phyloP scores from a whole-genome alignment of 1,284 basidiomycete species.

The Moesziomyces sp. region DNA sequence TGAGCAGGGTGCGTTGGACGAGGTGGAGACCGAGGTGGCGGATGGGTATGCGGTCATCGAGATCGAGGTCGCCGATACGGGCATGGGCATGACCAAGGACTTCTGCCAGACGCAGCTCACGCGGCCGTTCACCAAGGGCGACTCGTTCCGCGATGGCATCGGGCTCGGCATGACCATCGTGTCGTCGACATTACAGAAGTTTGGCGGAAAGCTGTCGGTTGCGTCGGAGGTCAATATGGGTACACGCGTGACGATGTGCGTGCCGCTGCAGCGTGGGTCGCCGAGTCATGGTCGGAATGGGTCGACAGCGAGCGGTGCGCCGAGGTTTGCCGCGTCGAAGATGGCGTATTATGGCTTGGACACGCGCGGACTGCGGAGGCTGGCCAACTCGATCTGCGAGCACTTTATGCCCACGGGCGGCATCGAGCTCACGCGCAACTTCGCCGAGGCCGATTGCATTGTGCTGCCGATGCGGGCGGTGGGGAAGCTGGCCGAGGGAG shows the following conservation, averaged over 20 bases:
- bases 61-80: constrained; percentile 42
- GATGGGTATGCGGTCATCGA: constrained; percentile 30
- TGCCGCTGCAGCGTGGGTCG: constrained; percentile 25
- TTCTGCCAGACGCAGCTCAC: constrained; percentile 44
- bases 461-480: constrained; percentile 24
- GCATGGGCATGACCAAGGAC: constrained; percentile 48
- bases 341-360: constrained; percentile 34
- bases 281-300: constrained; percentile 11
- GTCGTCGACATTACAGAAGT: constrained; percentile 43
- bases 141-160: constrained; percentile 52
- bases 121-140: constrained; percentile 52
- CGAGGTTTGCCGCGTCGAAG: constrained; percentile 21
- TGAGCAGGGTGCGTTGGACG: constrained; percentile 17
- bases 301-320: background rate
- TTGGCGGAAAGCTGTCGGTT: constrained; percentile 48
- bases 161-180: constrained; percentile 58
- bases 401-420: constrained; percentile 27
- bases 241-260: constrained; percentile 45
- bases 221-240: constrained; percentile 46
- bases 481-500: constrained; percentile 14
- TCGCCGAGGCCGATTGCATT: constrained; percentile 39
- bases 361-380: constrained; percentile 32
- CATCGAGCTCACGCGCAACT: constrained; percentile 28
- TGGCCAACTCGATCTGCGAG: constrained; percentile 33
- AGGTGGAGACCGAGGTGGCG: constrained; percentile 9